Evolutionary conservation across 768 basidiomycete species (phyloP).

Genomic region (Solioccasus polychromus): DNA sequence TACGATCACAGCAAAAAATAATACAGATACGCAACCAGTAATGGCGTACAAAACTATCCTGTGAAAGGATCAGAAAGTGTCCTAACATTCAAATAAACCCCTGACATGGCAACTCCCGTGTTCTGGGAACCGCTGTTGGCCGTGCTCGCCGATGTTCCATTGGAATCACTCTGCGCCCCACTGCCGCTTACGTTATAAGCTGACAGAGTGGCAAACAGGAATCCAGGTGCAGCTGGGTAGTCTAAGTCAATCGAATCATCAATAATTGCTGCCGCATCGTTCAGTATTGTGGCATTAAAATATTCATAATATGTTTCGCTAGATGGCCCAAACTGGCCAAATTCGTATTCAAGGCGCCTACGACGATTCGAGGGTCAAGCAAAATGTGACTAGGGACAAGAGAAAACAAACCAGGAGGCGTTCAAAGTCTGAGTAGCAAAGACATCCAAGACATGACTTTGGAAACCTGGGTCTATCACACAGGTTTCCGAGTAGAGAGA

Average conservation of each 20-base stretch:
- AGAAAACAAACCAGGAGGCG: slow-evolving; percentile 48
- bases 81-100: slow-evolving; percentile 4
- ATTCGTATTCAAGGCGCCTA: slow-evolving; percentile 57
- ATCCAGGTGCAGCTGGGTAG: slow-evolving; percentile 49
- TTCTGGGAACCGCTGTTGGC: slow-evolving; percentile 26
- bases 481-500: slow-evolving; percentile 72
- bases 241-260: slow-evolving; percentile 41
- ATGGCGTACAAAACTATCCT: slow-evolving; percentile 85
- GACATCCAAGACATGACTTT: slow-evolving; percentile 67
- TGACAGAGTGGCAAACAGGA: slow-evolving; percentile 67
- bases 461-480: slow-evolving; percentile 70
- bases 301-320: slow-evolving; percentile 50
- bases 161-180: slow-evolving; percentile 17
- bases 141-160: slow-evolving; percentile 12
- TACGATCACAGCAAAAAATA: slow-evolving; percentile 83
- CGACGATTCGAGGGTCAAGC: neutral
- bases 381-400: neutral
- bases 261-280: slow-evolving; percentile 45
- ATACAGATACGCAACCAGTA: slow-evolving; percentile 81
- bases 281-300: slow-evolving; percentile 64
- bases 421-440: slow-evolving; percentile 67
- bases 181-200: slow-evolving; percentile 58
- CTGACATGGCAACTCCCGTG: slow-evolving; percentile 78
- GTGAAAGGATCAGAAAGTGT: slow-evolving; percentile 8
- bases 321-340: slow-evolving; percentile 52